A percentile compares a stretch with the other conserved stretches of the same genome.
Conservation (phyloP, 73 alveolate species). For the Diophrys sp. region DNA sequence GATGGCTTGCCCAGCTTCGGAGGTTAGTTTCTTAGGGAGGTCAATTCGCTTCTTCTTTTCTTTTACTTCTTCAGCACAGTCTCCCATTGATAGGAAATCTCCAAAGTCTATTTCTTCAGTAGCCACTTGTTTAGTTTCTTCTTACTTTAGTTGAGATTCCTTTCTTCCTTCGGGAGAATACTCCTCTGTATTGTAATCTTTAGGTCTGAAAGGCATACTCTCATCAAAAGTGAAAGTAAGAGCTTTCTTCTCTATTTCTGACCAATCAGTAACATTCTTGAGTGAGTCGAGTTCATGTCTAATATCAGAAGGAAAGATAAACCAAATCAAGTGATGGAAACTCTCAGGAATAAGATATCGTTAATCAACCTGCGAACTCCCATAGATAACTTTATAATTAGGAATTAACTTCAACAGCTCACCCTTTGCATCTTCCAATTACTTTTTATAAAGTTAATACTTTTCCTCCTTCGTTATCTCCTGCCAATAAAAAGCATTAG, state of each 20-base stretch:
- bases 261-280: background rate
- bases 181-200: too few species aligned
- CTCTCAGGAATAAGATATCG: constrained; percentile 36
- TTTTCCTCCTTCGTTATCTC: background rate
- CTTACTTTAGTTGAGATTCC: constrained; percentile 34
- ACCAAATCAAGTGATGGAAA: constrained; percentile 51
- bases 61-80: background rate
- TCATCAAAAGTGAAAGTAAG: too few species aligned
- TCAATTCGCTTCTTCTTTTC: constrained; percentile 7
- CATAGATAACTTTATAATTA: constrained; percentile 1
- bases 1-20: constrained; percentile 48
- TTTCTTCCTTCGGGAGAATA: constrained; percentile 16
- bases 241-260: constrained; percentile 20
- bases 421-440: constrained; percentile 1
- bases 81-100: background rate
- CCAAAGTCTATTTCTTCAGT: background rate
- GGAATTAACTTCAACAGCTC: background rate
- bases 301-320: constrained; percentile 58
- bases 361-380: constrained; percentile 29
- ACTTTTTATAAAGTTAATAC: background rate
- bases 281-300: constrained; percentile 18
- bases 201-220: too few species aligned
- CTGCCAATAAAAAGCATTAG: constrained; percentile 2
- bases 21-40: constrained; percentile 76
- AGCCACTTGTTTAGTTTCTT: constrained; percentile 23